Percentiles rank a stretch among this genome's conserved stretches.
phyloP scores from a whole-genome alignment of 2,329 filamentous ascomycete species.

The Cercospora sesami region DNA sequence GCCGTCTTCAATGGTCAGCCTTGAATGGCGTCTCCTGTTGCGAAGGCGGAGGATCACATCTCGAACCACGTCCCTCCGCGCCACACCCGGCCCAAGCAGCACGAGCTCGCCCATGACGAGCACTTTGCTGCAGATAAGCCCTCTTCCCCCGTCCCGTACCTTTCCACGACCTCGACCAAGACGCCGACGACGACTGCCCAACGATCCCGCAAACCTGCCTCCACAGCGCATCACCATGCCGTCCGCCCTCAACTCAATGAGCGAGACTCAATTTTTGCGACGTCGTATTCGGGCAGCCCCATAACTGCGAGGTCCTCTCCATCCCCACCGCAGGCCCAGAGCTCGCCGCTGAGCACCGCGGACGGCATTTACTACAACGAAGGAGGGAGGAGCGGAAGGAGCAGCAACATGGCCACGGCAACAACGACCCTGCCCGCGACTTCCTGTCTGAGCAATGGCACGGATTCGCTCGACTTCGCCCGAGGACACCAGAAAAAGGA shows the following conservation, averaged over 20 bases:
- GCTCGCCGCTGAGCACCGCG: background rate
- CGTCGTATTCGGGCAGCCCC: constrained; percentile 57
- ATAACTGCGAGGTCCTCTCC: constrained; percentile 34
- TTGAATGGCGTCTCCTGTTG: constrained; percentile 10
- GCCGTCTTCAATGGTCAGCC: constrained; percentile 14
- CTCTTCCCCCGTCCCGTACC: background rate
- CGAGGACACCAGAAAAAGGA: constrained; percentile 17
- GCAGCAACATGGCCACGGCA: constrained; percentile 23
- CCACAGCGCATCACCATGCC: constrained; percentile 32
- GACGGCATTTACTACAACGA: constrained; percentile 13
- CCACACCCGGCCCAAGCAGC: background rate
- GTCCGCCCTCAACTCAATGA: constrained; percentile 58
- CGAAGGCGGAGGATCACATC: constrained; percentile 6
- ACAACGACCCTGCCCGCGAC: constrained; percentile 16
- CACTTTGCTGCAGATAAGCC: constrained; percentile 16
- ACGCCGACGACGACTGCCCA: constrained; percentile 6
- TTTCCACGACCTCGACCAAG: background rate
- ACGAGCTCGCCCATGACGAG: constrained; percentile 15
- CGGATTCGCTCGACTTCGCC: constrained; percentile 17
- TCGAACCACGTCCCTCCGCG: background rate
- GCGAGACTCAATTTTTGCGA: constrained; percentile 64
- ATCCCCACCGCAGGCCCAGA: constrained; percentile 3
- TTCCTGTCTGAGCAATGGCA: constrained; percentile 11
- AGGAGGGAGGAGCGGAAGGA: constrained; percentile 17
- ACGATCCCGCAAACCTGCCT: constrained; percentile 11